These are phyloP conservation scores for Bimuria novae-zelandiae DNA, from an alignment of 2,329 filamentous ascomycete genomes.

Conservation along the genomic window DNA sequence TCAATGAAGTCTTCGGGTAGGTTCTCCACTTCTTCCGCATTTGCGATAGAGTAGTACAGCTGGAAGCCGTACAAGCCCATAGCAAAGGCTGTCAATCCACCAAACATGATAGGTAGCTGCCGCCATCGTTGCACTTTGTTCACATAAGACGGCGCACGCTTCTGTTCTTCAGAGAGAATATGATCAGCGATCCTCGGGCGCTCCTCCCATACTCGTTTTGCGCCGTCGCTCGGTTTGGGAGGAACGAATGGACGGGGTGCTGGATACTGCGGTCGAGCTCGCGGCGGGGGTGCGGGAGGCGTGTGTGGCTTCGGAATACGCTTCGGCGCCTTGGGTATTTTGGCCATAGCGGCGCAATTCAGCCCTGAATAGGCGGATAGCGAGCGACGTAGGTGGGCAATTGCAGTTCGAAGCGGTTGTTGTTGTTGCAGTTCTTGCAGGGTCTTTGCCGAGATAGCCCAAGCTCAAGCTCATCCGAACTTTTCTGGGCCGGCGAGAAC, in stretches of 20 bases:
- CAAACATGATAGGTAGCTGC: slow-evolving; percentile 39
- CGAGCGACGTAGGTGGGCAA: slow-evolving; percentile 20
- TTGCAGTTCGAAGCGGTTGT: slow-evolving; percentile 16
- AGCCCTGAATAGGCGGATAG: neutral
- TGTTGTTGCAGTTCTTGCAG: slow-evolving; percentile 19
- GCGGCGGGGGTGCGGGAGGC: slow-evolving; percentile 18
- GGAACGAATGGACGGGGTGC: neutral
- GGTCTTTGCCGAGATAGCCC: neutral
- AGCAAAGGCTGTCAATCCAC: slow-evolving; percentile 42
- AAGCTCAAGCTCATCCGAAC: slow-evolving; percentile 16
- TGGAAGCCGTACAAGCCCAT: slow-evolving; percentile 48
- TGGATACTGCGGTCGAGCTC: slow-evolving; percentile 16
- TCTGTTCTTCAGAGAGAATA: slow-evolving; percentile 34
- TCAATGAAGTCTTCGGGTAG: slow-evolving; percentile 49
- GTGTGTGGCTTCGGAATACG: slow-evolving; percentile 23
- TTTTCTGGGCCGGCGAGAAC: slow-evolving; percentile 29
- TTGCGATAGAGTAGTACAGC: slow-evolving; percentile 41
- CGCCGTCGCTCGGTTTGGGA: neutral
- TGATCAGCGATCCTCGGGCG: slow-evolving; percentile 30
- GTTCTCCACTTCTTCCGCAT: slow-evolving; percentile 27
- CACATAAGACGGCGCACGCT: slow-evolving; percentile 29
- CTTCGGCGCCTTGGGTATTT: slow-evolving; percentile 37
- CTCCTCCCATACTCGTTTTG: slow-evolving; percentile 30
- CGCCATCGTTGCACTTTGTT: slow-evolving; percentile 36
- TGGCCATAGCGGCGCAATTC: slow-evolving; percentile 33